Evolutionary conservation across 371 early-diverging fungal genomes (phyloP).

Genomic region (Batkoa obscura): DNA sequence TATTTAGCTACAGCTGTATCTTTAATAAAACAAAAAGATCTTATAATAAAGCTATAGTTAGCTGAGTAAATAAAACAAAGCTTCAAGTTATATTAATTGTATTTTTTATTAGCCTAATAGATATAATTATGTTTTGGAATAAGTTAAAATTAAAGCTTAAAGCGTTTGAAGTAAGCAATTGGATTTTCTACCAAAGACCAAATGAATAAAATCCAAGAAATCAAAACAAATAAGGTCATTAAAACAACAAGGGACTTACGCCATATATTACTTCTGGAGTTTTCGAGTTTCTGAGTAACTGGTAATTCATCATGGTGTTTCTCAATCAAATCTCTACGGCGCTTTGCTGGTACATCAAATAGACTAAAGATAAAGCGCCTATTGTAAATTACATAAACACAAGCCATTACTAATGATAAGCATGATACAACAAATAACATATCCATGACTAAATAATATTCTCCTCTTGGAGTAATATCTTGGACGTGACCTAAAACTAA

Average conservation of each 20-base stretch:
- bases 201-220: not conserved
- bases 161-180: not conserved
- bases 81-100: too few species aligned
- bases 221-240: not conserved
- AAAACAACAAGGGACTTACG: not conserved
- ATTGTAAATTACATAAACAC: not conserved
- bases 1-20: too few species aligned
- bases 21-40: too few species aligned
- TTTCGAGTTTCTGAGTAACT: not conserved
- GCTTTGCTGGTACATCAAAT: not conserved
- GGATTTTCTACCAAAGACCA: slow-evolving; percentile 5
- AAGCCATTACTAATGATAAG: not conserved
- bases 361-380: not conserved
- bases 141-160: too few species aligned
- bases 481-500: not conserved
- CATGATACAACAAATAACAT: not conserved
- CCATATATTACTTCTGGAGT: not conserved
- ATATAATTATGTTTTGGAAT: too few species aligned
- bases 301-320: not conserved
- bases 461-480: not conserved
- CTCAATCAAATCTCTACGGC: not conserved
- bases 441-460: not conserved
- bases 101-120: too few species aligned
- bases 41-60: too few species aligned
- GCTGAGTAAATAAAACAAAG: too few species aligned